Conservation (phyloP, 805 yeast genomes). For the Saccharomycopsis amapae region DNA sequence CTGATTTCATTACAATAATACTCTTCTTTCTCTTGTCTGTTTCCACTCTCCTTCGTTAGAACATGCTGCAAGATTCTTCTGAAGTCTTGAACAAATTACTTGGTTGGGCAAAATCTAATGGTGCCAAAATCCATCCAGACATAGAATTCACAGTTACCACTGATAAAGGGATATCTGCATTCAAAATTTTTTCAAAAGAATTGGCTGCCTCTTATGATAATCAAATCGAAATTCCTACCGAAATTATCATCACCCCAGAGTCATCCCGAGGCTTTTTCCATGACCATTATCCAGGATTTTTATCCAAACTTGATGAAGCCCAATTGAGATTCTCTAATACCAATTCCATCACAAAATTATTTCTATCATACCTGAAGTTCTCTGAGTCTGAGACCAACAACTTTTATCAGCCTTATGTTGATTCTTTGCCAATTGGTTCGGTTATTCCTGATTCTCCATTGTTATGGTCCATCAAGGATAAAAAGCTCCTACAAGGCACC, state of each 20-base stretch:
- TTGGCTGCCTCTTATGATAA: conserved; percentile 25
- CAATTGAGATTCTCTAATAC: conserved; percentile 2
- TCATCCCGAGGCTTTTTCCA: conserved; percentile 6
- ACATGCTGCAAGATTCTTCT: no score
- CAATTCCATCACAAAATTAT: conserved; percentile 15
- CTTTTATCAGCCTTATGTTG: conserved; percentile 15
- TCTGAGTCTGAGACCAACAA: not conserved
- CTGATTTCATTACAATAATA: no score
- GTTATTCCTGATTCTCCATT: conserved; percentile 18
- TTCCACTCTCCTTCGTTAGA: no score
- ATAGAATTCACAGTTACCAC: conserved; percentile 29
- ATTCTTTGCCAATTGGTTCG: conserved; percentile 14
- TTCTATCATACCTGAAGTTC: conserved; percentile 8
- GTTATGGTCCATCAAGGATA: conserved; percentile 14
- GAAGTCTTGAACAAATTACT: conserved; percentile 23
- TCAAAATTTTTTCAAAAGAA: no score
- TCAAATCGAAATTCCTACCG: conserved; percentile 22
- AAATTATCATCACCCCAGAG: conserved; percentile 6
- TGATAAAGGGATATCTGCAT: conserved; percentile 33
- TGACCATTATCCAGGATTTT: not conserved
- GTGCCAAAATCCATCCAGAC: conserved; percentile 31
- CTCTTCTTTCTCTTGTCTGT: no score
- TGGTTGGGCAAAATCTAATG: conserved; percentile 35
- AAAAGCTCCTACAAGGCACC: conserved; percentile 8
- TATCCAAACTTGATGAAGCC: not conserved